Evolutionary conservation across 345 rosid genomes (phyloP), one percentile per base, ranked within the genome.

Genomic region (Conringia planisiliqua): DNA sequence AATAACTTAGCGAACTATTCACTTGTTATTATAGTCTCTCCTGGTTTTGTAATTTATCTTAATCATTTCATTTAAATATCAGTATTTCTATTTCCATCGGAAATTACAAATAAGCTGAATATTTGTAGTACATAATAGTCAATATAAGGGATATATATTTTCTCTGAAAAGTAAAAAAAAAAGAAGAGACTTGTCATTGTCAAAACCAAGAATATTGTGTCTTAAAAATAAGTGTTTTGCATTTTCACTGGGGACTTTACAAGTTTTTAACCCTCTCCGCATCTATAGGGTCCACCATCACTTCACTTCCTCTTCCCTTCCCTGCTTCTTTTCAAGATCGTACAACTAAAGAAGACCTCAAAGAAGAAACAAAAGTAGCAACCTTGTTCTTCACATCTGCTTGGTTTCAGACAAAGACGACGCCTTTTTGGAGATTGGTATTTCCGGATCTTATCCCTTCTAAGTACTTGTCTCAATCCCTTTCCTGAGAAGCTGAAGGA

Each of bases 161-260:
- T 27, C 3, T 22, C 8, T 32, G 0, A 32, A 32, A 0, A 30
- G 33, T 30, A 30, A 30, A 32, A 7, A 32, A 1, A 32, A 0
- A 10, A 9, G n/a, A 16, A 44, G n/a, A 39, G 44, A 10, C 12
- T 20, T 62, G 77, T 73, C 65, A 33, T 11, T 64, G 48, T 73
- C 77, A 24, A 55, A 55, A 65, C 50, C 71, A 73, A 73, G 78
- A 73, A 73, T 55, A 55, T n/a, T 35, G 38, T 10, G 40, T 36
- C 12, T 39, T 8, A 5, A 1, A 3, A 33, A 26, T 27, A 48
- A 14, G 60, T 11, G 54, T 62, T 20, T 22, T 52, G 43, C 54
- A 62, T 29, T 62, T 62, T 40, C 55, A 72, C 3, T 32, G 32
- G 17, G 35, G 70, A 63, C 43, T 32, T 32, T 6, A 0, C 1